A percentile compares a stretch with the other conserved stretches of the same genome.
phyloP scores from a whole-genome alignment of 1,139 yeast genomes.

The Suhomyces wounanorum region DNA sequence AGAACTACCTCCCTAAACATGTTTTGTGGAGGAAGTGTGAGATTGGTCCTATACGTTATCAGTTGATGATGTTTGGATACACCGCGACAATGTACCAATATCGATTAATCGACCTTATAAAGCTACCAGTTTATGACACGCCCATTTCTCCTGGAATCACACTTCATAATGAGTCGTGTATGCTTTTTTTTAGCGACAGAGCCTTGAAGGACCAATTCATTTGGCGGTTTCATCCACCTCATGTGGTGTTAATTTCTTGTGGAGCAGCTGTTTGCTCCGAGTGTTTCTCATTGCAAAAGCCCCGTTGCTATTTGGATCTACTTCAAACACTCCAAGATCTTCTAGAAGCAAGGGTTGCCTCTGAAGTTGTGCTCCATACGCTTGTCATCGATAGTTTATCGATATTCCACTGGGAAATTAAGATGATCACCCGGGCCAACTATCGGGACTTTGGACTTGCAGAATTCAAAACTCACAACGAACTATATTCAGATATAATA shows the following conservation, averaged over 20 bases:
- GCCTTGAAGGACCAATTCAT: neutral
- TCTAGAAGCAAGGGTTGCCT: slow-evolving; percentile 2
- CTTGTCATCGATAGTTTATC: slow-evolving; percentile 32
- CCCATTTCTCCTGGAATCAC: neutral
- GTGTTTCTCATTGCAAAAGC: neutral
- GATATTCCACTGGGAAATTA: slow-evolving; percentile 37
- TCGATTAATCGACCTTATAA: neutral
- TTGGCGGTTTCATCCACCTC: neutral
- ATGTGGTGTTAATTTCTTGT: slow-evolving; percentile 12
- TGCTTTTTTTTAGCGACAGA: neutral
- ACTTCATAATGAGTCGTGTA: neutral
- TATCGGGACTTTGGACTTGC: slow-evolving; percentile 17
- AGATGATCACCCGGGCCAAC: slow-evolving; percentile 18
- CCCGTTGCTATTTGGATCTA: slow-evolving; percentile 1
- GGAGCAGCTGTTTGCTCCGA: neutral
- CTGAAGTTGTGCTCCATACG: slow-evolving; percentile 18
- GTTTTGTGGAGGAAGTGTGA: neutral
- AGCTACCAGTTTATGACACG: neutral
- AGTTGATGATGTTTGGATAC: neutral
- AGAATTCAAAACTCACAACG: slow-evolving; percentile 9
- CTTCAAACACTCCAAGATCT: neutral
- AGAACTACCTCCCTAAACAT: neutral
- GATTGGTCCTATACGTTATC: neutral
- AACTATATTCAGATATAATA: slow-evolving; percentile 22
- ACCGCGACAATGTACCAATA: neutral